Conservation (phyloP, 2,329 filamentous ascomycete genomes). For the Pseudopithomyces maydicus region DNA sequence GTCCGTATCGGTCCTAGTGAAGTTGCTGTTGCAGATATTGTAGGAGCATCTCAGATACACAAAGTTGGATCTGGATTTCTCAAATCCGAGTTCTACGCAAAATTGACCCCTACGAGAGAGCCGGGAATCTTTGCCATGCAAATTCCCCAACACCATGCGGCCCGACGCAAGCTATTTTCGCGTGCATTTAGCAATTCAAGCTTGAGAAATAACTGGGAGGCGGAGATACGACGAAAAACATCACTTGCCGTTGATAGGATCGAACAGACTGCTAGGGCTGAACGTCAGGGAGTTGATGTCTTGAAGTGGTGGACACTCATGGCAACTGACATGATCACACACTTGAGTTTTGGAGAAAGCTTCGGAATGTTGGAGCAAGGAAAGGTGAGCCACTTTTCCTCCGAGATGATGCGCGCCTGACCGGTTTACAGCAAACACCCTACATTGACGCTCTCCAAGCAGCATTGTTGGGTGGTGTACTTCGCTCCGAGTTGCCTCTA, state of each 20-base stretch:
- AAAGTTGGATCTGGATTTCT: constrained; percentile 46
- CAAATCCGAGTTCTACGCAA: constrained; percentile 48
- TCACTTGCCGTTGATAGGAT: constrained; percentile 40
- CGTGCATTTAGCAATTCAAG: constrained; percentile 42
- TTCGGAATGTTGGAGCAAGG: constrained; percentile 47
- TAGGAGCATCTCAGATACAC: constrained; percentile 30
- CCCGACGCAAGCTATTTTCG: constrained; percentile 42
- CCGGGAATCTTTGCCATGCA: constrained; percentile 46
- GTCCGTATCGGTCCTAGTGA: constrained; percentile 31
- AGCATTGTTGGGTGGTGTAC: constrained; percentile 32
- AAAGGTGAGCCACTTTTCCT: constrained; percentile 21
- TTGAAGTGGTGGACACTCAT: constrained; percentile 48
- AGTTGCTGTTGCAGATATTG: constrained; percentile 23
- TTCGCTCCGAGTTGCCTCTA: constrained; percentile 39
- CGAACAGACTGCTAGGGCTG: constrained; percentile 13
- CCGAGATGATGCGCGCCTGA: neutral
- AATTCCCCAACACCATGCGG: constrained; percentile 42
- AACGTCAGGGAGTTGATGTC: constrained; percentile 34
- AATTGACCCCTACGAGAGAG: constrained; percentile 24
- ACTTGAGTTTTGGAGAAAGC: constrained; percentile 47
- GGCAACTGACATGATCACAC: constrained; percentile 45
- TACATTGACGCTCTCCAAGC: constrained; percentile 38
- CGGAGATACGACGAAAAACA: constrained; percentile 37
- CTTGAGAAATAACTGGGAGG: constrained; percentile 45
- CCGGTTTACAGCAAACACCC: constrained; percentile 13